Base-by-base conservation (phyloP, 1,284 basidiomycete species). In the Uromyces viciae-fabae region DNA sequence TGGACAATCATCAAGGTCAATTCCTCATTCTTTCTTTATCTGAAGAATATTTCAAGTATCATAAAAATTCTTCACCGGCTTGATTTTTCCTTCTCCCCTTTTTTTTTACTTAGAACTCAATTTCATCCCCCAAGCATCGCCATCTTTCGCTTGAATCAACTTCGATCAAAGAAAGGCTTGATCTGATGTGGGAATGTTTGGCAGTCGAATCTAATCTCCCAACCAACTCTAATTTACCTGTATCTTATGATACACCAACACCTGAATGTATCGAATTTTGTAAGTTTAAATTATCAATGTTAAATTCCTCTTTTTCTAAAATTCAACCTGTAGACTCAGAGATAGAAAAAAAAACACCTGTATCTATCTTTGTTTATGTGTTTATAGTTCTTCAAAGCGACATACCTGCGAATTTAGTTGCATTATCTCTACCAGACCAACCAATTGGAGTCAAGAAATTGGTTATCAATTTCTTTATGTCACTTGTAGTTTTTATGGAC, bases 401-500 rank as follows among this genome's bases (percentile, higher is more conserved):
- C 49, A 74, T 82, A 5, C 81, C 82, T 7, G 71, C 77, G 8
- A 76, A 82, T 60, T 83, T 86, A 22, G 85, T 86, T 36, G 80
- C 83, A 38, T 82, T 85, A n/a, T 83, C 83, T 11, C 82, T 83
- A 11, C 82, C 83, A 31, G 84, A 86, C 75, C 81, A 83, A 25
- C 85, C 85, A 9, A 78, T 82, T 8, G 86, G 86, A n/a, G 82
- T 84, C 15, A 82, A 83, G 36, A 83, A 82, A 28, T 83, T 85
- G 62, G 84, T 84, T 60, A 84, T 86, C 52, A 83, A 83, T 46
- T 82, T 83, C 28, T 85, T 86, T 71, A 82, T 84, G 33, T 83
- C 83, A 62, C 83, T 86, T 25, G 83, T 85, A 68, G 84, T 85
- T 28, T 83, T 84, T n/a, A 83, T 86, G 52, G 85, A 85, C 36